Conservation (phyloP, 2,329 filamentous ascomycete genomes). For the Monilinia polystroma region DNA sequence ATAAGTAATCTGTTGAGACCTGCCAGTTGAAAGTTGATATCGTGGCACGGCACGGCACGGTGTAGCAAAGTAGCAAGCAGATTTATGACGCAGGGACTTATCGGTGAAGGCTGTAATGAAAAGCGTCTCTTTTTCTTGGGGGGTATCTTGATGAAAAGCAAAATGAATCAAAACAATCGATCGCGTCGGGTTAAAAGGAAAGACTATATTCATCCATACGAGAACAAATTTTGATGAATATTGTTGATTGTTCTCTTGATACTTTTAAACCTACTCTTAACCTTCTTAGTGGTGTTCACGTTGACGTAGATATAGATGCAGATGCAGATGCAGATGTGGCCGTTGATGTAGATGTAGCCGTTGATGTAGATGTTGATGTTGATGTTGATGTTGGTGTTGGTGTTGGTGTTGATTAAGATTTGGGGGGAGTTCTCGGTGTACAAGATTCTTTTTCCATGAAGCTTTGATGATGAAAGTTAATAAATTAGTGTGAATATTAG, state of each 20-base stretch:
- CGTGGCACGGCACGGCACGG: constrained; percentile 2
- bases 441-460: constrained; percentile 21
- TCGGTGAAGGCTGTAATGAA: not conserved
- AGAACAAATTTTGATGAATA: not conserved
- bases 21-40: not conserved
- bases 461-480: constrained; percentile 18
- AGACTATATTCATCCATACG: not conserved
- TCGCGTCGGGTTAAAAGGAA: not conserved
- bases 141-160: not conserved
- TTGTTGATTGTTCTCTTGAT: not conserved
- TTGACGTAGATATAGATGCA: not conserved
- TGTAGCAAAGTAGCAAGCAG: not conserved
- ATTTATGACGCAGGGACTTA: constrained; percentile 18
- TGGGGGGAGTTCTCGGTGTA: constrained; percentile 4
- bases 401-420: not conserved
- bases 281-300: not conserved
- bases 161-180: constrained; percentile 7
- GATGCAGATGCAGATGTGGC: too few species aligned
- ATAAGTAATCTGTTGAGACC: not conserved
- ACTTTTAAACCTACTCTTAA: too few species aligned
- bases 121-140: not conserved
- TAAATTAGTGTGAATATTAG: not conserved
- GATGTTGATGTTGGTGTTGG: too few species aligned
- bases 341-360: too few species aligned
- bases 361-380: not conserved